A percentile compares a stretch with the other conserved stretches of the same genome.
Conservation (phyloP, 2,329 filamentous ascomycete species). For the Lachnellula cervina region DNA sequence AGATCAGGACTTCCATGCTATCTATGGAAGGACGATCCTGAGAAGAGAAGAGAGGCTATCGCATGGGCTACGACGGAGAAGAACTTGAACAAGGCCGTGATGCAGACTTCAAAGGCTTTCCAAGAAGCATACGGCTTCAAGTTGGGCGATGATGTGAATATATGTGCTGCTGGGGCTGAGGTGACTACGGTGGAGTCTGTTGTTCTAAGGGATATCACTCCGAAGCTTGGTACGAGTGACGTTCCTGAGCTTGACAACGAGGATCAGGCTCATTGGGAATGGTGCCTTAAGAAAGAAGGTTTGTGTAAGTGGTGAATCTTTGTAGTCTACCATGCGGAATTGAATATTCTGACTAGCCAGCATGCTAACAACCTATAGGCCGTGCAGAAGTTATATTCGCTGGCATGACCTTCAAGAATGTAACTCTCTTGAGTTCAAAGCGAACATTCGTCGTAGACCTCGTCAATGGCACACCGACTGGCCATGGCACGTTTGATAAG, state of each 20-base stretch:
- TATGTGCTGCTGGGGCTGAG: conserved; percentile 48
- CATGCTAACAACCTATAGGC: conserved; percentile 36
- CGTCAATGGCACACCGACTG: conserved; percentile 46
- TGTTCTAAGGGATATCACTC: conserved; percentile 54
- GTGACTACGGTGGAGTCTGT: conserved; percentile 54
- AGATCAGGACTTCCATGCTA: conserved; percentile 54
- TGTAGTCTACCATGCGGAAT: neutral
- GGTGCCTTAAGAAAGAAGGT: conserved; percentile 38
- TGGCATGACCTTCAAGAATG: conserved; percentile 65
- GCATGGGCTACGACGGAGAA: conserved; percentile 59
- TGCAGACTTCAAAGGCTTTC: conserved; percentile 69
- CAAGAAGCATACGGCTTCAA: conserved; percentile 69
- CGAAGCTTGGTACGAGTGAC: conserved; percentile 26
- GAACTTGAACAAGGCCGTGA: conserved; percentile 56
- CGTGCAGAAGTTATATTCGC: conserved; percentile 64
- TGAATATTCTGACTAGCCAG: neutral
- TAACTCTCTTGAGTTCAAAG: conserved; percentile 50
- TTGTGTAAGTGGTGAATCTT: conserved; percentile 31
- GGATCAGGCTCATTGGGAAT: conserved; percentile 43
- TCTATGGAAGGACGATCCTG: conserved; percentile 35
- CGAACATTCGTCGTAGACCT: conserved; percentile 57
- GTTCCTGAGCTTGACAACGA: conserved; percentile 29
- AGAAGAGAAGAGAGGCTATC: conserved; percentile 41
- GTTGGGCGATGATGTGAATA: conserved; percentile 62
- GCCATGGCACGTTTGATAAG: conserved; percentile 26